phyloP scores from a whole-genome alignment of 352 stramenopile genomes.

The Thraustochytrium sp. region DNA sequence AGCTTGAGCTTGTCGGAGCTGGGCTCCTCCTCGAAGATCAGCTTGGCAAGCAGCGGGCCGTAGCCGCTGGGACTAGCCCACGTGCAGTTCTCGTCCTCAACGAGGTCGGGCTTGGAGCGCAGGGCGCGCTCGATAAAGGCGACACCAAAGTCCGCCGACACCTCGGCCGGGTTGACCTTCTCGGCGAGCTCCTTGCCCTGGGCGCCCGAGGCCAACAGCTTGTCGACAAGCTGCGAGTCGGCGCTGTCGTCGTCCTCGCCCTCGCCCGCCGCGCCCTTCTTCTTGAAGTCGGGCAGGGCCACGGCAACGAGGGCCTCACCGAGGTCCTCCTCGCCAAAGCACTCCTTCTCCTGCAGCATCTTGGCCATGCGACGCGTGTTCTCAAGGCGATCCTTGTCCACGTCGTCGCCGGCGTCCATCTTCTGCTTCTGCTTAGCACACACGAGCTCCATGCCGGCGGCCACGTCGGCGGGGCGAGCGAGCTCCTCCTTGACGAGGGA shows the following conservation, averaged over 20 bases:
- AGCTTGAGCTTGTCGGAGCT: not conserved
- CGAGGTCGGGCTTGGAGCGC: not conserved
- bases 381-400: not conserved
- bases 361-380: not conserved
- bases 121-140: not conserved
- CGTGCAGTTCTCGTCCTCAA: not conserved
- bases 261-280: not conserved
- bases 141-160: not conserved
- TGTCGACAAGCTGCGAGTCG: not conserved
- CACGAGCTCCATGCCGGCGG: not conserved
- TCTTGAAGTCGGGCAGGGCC: not conserved
- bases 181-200: constrained; percentile 11
- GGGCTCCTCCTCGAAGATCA: not conserved
- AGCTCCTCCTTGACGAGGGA: not conserved
- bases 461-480: not conserved
- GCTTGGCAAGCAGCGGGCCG: not conserved
- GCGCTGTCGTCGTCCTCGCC: not conserved
- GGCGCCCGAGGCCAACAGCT: not conserved
- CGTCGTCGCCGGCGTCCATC: not conserved
- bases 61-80: not conserved
- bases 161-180: not conserved
- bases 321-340: not conserved
- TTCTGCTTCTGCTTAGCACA: not conserved
- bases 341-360: not conserved
- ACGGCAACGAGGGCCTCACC: not conserved